Percentiles rank a stretch among this genome's conserved stretches.
Conservation (phyloP, 257 asterid genomes). For the Jacaranda copaia region DNA sequence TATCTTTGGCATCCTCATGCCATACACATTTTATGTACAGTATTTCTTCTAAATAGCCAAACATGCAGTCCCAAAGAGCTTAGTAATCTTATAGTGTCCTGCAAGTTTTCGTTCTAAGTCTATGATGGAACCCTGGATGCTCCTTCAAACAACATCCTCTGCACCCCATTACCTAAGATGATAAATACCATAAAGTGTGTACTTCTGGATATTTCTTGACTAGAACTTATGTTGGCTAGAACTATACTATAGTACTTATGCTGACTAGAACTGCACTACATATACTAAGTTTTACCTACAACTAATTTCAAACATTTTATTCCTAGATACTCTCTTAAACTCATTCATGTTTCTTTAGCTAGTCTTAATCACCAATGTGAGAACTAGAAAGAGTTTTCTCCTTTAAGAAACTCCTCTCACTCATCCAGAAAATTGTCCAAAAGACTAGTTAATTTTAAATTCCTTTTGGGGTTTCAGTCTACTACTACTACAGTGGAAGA, state of each 20-base stretch:
- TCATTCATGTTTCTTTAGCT: background rate
- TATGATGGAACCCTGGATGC: background rate
- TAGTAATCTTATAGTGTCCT: background rate
- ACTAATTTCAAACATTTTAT: background rate
- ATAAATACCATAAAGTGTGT: background rate
- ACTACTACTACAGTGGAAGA: background rate
- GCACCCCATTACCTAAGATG: background rate
- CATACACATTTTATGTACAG: background rate
- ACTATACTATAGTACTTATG: background rate
- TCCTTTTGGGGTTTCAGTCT: background rate
- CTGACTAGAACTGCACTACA: no score
- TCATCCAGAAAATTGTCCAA: background rate
- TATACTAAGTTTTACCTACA: background rate
- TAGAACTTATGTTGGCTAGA: background rate
- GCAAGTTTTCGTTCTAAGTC: background rate
- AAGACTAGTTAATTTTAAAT: background rate
- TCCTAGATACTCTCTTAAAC: background rate
- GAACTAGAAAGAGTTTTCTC: background rate
- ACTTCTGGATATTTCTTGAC: background rate
- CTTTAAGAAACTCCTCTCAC: no score
- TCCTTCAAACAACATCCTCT: background rate
- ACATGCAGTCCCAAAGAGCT: slow-evolving; percentile 1
- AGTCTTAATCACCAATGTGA: background rate
- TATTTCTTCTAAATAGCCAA: background rate
- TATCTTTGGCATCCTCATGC: background rate